Evolutionary conservation across 176 grass and related monocot species (phyloP), one percentile per base, ranked within the genome.

Genomic region (Eleusine coracana): DNA sequence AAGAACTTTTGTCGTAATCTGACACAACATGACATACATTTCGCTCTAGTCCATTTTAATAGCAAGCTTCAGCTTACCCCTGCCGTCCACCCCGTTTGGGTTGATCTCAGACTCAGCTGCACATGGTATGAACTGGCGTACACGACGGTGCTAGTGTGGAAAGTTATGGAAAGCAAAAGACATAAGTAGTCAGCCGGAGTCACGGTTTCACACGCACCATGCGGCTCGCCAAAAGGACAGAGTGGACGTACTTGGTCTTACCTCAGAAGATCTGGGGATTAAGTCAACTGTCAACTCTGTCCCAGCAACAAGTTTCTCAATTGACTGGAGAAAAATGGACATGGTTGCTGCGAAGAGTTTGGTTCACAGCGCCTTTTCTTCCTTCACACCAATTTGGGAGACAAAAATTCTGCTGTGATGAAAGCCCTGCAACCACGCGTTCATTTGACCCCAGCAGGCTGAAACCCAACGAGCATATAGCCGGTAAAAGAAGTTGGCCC

Each of bases 391-490:
- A 39, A 25, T 64, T 27, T 21, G 11, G 12, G 18, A 36, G 48
- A 11, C 9, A 6, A 23, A 45, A 34, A 27, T 28, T 18, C 27
- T 8, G 60, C 60, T n/a, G 1, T 6, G 20, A 18, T 10, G 18
- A 62, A 15, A 21, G 42, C 21, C 68, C 75, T 64, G 80, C 84
- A 66, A 73, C 45, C 50, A 60, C 61, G 68, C 50, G 31, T 34
- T 88, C 48, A 23, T 2, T 50, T 59, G 29, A 66, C 16, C 6
- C 20, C 1, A 27, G 56, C 40, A 20, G 76, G 62, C 75, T 63
- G 58, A 45, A 51, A 62, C 48, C 69, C 75, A 74, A 39, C 63
- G 21, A 4, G 13, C 0, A 42, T 66, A 16, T 3, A 52, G 34
- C 79, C 25, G 40, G 41, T 16, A 71, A 16, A 69, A 61, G 15